Percentiles rank a stretch among this genome's conserved stretches.
Evolutionary conservation across 768 basidiomycete genomes (phyloP).

Genomic region (Phaeotremella fagi): DNA sequence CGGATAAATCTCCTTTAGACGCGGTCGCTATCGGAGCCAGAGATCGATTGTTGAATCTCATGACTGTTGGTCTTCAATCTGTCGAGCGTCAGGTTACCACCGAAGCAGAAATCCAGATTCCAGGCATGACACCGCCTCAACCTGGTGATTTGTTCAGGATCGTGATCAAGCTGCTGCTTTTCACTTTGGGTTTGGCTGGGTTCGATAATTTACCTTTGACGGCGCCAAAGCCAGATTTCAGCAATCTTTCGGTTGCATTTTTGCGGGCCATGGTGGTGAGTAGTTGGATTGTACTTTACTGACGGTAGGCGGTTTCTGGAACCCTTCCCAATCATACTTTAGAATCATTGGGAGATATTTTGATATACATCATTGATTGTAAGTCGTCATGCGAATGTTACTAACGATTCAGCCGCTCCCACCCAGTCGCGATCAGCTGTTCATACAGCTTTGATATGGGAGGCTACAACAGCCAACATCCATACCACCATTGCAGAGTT

Average conservation of each 20-base stretch:
- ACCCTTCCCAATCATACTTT: not conserved
- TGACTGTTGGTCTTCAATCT: slow-evolving; percentile 22
- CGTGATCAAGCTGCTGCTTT: slow-evolving; percentile 22
- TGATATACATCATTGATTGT: slow-evolving; percentile 35
- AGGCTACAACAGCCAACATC: slow-evolving; percentile 8
- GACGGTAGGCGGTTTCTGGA: not conserved
- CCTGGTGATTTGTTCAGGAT: slow-evolving; percentile 18
- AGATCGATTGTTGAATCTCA: slow-evolving; percentile 25
- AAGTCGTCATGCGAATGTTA: not conserved
- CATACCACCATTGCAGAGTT: slow-evolving; percentile 9
- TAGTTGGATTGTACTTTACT: slow-evolving; percentile 1
- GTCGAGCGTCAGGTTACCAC: slow-evolving; percentile 19
- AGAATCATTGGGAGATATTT: slow-evolving; percentile 16
- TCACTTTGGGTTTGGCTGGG: slow-evolving; percentile 18
- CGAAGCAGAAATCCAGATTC: slow-evolving; percentile 2
- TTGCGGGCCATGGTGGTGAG: slow-evolving; percentile 28
- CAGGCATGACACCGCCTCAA: slow-evolving; percentile 7
- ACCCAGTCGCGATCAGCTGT: slow-evolving; percentile 21
- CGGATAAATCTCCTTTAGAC: slow-evolving; percentile 8
- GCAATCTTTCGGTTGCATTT: slow-evolving; percentile 16
- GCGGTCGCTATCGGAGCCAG: slow-evolving; percentile 15
- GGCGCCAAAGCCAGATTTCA: slow-evolving; percentile 31
- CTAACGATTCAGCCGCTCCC: slow-evolving; percentile 22
- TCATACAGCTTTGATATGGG: slow-evolving; percentile 24
- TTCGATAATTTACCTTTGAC: slow-evolving; percentile 9